phyloP scores from a whole-genome alignment of 176 grass and related monocot species.

The Zoysia japonica region DNA sequence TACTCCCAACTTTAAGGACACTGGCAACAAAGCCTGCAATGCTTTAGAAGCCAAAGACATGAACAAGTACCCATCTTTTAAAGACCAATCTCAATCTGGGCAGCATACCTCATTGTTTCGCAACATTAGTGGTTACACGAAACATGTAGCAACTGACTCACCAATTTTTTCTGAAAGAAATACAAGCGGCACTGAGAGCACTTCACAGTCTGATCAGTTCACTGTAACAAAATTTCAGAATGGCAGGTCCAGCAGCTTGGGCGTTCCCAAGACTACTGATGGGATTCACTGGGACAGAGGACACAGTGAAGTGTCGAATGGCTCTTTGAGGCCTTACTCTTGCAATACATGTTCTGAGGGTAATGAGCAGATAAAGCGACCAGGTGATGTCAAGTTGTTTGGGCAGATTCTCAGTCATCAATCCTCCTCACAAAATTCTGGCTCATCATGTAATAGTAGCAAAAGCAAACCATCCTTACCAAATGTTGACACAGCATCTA shows the following conservation, averaged over 20 bases:
- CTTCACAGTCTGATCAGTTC: conserved; percentile 51
- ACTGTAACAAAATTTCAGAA: conserved; percentile 46
- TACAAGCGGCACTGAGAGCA: conserved; percentile 13
- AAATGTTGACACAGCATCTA: conserved; percentile 33
- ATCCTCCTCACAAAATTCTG: conserved; percentile 60
- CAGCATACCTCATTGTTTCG: conserved; percentile 38
- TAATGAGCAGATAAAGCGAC: conserved; percentile 48
- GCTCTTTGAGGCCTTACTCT: conserved; percentile 30
- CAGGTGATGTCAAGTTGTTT: conserved; percentile 83
- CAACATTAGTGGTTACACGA: conserved; percentile 48
- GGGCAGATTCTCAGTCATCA: conserved; percentile 73
- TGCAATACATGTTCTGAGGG: conserved; percentile 43
- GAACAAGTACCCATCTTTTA: conserved; percentile 44
- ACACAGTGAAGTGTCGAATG: conserved; percentile 26
- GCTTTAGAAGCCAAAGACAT: conserved; percentile 41
- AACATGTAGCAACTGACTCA: conserved; percentile 28
- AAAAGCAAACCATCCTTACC: conserved; percentile 45
- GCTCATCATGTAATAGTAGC: conserved; percentile 43
- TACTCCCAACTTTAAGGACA: conserved; percentile 50
- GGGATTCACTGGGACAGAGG: conserved; percentile 24
- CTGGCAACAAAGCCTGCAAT: conserved; percentile 34
- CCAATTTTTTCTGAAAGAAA: conserved; percentile 43
- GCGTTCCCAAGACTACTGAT: conserved; percentile 25
- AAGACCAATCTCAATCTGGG: conserved; percentile 40
- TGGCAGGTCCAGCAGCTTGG: conserved; percentile 42